Evolutionary conservation across 2,329 filamentous ascomycete genomes (phyloP).

Genomic region (Xylariaceae sp.): DNA sequence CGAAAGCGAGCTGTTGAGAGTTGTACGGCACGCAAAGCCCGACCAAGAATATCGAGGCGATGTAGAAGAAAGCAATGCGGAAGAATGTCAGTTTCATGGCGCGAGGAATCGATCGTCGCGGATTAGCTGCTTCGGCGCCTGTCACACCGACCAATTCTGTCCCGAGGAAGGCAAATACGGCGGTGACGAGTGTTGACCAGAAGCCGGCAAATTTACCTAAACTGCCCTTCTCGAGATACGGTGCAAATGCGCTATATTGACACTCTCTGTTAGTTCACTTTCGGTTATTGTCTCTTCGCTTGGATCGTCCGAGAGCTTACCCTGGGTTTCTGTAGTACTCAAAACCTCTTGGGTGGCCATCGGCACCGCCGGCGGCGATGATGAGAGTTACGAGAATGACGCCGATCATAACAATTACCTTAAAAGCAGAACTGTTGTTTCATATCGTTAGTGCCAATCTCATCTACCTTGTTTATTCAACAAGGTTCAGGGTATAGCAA

Average conservation of each 20-base stretch:
- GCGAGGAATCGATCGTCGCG: slow-evolving; percentile 69
- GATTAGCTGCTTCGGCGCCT: slow-evolving; percentile 75
- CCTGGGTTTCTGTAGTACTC: slow-evolving; percentile 63
- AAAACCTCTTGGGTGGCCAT: slow-evolving; percentile 60
- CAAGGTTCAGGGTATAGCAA: too few relatives aligned
- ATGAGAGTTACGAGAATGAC: slow-evolving; percentile 63
- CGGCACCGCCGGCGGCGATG: slow-evolving; percentile 61
- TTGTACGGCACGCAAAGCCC: slow-evolving; percentile 76
- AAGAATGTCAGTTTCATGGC: slow-evolving; percentile 79
- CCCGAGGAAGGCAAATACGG: slow-evolving; percentile 74
- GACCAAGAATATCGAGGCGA: slow-evolving; percentile 67
- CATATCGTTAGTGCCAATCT: too few relatives aligned
- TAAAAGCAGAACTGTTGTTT: too few relatives aligned
- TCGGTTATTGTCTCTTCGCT: too few relatives aligned
- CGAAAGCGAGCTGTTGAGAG: slow-evolving; percentile 54
- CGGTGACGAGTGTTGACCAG: slow-evolving; percentile 70
- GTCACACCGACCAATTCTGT: slow-evolving; percentile 76
- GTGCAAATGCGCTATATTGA: slow-evolving; percentile 48
- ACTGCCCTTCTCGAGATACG: slow-evolving; percentile 40
- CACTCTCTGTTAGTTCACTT: too few relatives aligned
- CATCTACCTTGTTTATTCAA: too few relatives aligned
- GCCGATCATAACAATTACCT: slow-evolving; percentile 62
- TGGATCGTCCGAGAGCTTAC: slow-evolving; percentile 24
- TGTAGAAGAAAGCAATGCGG: slow-evolving; percentile 79
- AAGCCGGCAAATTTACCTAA: slow-evolving; percentile 57